Conservation (phyloP, 2,329 filamentous ascomycete species). For the Chaetoscypha palmicola region DNA sequence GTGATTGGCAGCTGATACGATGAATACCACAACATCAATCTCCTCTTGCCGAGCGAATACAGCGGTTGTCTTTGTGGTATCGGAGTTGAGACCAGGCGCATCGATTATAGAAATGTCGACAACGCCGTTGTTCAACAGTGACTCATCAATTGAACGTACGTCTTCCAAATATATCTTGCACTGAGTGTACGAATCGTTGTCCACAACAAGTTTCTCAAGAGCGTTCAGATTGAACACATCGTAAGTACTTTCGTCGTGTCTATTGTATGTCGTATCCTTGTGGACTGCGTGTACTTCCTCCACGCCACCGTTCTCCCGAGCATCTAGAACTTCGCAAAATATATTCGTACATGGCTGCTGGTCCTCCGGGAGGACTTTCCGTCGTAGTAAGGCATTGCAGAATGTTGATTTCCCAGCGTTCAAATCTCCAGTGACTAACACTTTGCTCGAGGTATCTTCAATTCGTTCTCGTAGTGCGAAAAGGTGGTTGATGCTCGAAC, state of each 20-base stretch:
- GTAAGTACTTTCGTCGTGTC: constrained; percentile 90
- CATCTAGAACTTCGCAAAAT: constrained; percentile 94
- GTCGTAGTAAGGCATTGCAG: constrained; percentile 89
- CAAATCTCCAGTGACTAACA: constrained; percentile 88
- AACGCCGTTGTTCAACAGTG: constrained; percentile 91
- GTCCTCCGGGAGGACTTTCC: constrained; percentile 91
- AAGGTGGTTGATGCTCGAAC: constrained; percentile 86
- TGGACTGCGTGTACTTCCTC: constrained; percentile 97
- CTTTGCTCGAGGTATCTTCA: constrained; percentile 95
- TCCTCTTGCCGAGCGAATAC: constrained; percentile 97
- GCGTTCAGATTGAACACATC: constrained; percentile 73
- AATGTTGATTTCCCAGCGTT: constrained; percentile 99
- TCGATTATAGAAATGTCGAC: constrained; percentile 98
- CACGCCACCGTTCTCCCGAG: constrained; percentile 78
- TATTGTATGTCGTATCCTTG: constrained; percentile 70
- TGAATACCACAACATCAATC: constrained; percentile 97
- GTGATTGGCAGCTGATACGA: constrained; percentile 95
- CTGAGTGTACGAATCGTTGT: constrained; percentile 82
- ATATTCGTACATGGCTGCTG: constrained; percentile 98
- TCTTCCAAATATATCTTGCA: constrained; percentile 98
- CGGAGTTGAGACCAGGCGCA: constrained; percentile 88
- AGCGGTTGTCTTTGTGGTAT: constrained; percentile 94
- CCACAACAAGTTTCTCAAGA: constrained; percentile 81
- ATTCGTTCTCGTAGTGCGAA: constrained; percentile 83
- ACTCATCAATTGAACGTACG: constrained; percentile 81